Base-by-base conservation (phyloP, 2,329 filamentous ascomycete genomes). In the Pyrenochaeta sp. region DNA sequence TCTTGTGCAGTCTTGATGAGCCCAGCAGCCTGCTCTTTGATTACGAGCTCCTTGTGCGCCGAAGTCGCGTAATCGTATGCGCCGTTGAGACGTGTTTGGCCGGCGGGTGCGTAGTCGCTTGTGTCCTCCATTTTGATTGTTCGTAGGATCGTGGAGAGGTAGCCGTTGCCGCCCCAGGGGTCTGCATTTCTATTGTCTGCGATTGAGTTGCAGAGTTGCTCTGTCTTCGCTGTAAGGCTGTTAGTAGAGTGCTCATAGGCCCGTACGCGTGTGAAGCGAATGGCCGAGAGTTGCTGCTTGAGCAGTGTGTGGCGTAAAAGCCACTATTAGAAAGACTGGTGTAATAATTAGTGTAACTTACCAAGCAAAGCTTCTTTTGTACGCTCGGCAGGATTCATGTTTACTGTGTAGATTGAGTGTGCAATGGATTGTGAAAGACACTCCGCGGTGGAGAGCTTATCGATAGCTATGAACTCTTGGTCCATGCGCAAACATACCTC, bases 1-100 rank as follows among this genome's bases (percentile, higher is more conserved):
- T 89, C 87, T 76, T 90, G 87, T 13, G 85, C 84, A 1, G 85
- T 83, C 55, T 85, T 84, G 61, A 89, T 83, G 72, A 90, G 72
- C 13, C 84, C 84, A 10, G 84, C 82, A 3, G 84, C 86, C 67
- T 88, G 85, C 6, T 86, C 83, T 55, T 85, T 82, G 32, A 88
- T 83, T 58, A 86, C 82, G 58, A 86, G 84, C 19, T 85, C 82
- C 61, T 84, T 83, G 15, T 86, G 81, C 5, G 86, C 85, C 2
- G 85, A 85, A 15, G 81, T 80, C 24, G 83, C 83, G 59, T 85
- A 80, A 65, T 85, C 85, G 36, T 78, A 79, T 40, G 79, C 81
- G 10, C 56, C 56, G 44, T 54, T 52, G 24, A 62, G 47, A n/a
- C 55, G 49, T 13, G 59, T 52, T 7, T 50, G 58, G 12, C 54